These are phyloP conservation scores for Sordaria brevicollis DNA, from an alignment of 495 filamentous ascomycete species.

Conservation along the genomic window DNA sequence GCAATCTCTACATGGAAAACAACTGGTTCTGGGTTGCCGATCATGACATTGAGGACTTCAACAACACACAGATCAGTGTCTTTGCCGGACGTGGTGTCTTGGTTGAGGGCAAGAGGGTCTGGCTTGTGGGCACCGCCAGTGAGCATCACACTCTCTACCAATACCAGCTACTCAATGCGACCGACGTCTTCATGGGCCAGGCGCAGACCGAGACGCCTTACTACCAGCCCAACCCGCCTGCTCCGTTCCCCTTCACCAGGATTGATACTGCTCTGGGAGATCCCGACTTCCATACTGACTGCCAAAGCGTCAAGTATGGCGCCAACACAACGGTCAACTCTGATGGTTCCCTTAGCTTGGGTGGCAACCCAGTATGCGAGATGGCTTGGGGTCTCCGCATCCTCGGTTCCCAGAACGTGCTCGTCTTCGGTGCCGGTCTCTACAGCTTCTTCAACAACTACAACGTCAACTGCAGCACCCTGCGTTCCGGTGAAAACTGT, in stretches of 20 bases:
- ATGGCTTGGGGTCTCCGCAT: conserved; percentile 74
- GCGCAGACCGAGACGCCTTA: conserved; percentile 91
- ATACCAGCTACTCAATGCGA: conserved; percentile 68
- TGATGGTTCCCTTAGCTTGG: not conserved
- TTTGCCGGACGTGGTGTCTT: conserved; percentile 82
- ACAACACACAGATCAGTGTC: conserved; percentile 63
- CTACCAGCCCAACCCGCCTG: conserved; percentile 73
- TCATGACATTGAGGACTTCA: conserved; percentile 66
- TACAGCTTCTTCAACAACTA: conserved; percentile 87
- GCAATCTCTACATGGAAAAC: conserved; percentile 70
- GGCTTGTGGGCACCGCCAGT: conserved; percentile 64
- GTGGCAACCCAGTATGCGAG: conserved; percentile 30
- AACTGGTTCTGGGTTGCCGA: conserved; percentile 92
- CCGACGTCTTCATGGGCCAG: conserved; percentile 71
- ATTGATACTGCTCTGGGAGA: conserved; percentile 57
- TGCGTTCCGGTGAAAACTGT: conserved; percentile 54
- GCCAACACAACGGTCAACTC: conserved; percentile 39
- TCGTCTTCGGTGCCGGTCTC: conserved; percentile 63
- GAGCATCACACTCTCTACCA: conserved; percentile 82
- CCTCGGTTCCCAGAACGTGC: conserved; percentile 49
- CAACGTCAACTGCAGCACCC: conserved; percentile 58
- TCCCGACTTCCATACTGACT: conserved; percentile 51
- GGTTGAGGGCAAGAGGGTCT: conserved; percentile 50
- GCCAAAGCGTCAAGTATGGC: conserved; percentile 30
- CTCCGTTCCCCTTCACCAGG: conserved; percentile 51